phyloP scores from a whole-genome alignment of 345 rosid species.

The Anastatica hierochuntica region DNA sequence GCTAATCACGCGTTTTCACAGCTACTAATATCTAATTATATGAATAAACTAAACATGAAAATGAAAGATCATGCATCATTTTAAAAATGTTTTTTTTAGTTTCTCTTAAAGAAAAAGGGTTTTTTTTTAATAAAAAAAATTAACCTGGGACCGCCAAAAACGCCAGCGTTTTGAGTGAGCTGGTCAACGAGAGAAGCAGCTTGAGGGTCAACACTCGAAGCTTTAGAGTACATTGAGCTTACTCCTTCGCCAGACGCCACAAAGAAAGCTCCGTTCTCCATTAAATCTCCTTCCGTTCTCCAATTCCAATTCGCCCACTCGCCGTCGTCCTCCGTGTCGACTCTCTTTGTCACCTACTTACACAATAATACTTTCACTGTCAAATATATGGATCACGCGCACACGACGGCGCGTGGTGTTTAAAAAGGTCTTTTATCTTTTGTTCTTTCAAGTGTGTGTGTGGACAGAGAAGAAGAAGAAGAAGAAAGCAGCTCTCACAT shows the following conservation, averaged over 20 bases:
- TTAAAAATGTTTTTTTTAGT: too few relatives aligned
- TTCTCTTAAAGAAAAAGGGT: too few relatives aligned
- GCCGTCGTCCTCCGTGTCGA: conserved; percentile 56
- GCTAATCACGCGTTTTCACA: too few relatives aligned
- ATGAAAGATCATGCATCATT: too few relatives aligned
- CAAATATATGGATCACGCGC: neutral
- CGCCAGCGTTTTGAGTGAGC: conserved; percentile 66
- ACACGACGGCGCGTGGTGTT: conserved; percentile 3
- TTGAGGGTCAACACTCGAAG: conserved; percentile 69
- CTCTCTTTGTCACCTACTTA: conserved; percentile 74
- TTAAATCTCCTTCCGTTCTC: conserved; percentile 72
- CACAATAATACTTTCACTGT: neutral
- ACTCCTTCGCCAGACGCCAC: conserved; percentile 65
- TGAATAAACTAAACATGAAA: too few relatives aligned
- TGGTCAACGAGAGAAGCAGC: conserved; percentile 43
- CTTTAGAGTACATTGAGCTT: conserved; percentile 43
- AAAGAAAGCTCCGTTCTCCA: conserved; percentile 81
- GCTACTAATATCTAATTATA: too few relatives aligned
- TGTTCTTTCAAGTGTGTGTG: too few relatives aligned
- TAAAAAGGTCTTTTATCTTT: too few relatives aligned
- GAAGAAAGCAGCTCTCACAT: too few relatives aligned
- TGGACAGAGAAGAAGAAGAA: too few relatives aligned
- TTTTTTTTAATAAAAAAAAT: too few relatives aligned
- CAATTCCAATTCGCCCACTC: conserved; percentile 80
- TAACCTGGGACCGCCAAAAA: conserved; percentile 59